Conservation (phyloP, 768 basidiomycete species). For the Suillus brevipes region DNA sequence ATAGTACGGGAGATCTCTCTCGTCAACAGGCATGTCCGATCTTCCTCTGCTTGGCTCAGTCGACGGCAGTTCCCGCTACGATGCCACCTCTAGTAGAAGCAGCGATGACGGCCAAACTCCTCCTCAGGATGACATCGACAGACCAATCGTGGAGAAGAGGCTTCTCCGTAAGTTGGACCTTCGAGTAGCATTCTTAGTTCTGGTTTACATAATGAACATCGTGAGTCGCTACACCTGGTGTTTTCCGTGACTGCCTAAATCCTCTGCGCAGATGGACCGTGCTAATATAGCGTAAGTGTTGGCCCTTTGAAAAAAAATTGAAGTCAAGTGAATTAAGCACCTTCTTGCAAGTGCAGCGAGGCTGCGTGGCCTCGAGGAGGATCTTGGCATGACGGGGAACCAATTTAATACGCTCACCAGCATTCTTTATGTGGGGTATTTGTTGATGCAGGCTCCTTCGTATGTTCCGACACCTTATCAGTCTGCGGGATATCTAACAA, state of each 20-base stretch:
- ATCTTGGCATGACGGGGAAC: slow-evolving; percentile 59
- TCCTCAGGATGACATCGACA: slow-evolving; percentile 13
- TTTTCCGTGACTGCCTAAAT: not conserved
- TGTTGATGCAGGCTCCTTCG: slow-evolving; percentile 75
- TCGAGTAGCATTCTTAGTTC: slow-evolving; percentile 44
- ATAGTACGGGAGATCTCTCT: no score
- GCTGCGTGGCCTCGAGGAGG: slow-evolving; percentile 65
- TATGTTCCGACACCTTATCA: slow-evolving; percentile 31
- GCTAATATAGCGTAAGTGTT: slow-evolving; percentile 60
- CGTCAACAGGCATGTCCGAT: no score
- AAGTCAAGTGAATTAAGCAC: no score
- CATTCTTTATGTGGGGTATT: slow-evolving; percentile 68
- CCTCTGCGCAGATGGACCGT: slow-evolving; percentile 52
- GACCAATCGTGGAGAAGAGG: slow-evolving; percentile 44
- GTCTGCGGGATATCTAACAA: not conserved
- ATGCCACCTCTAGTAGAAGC: not conserved
- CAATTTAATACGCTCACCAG: slow-evolving; percentile 69
- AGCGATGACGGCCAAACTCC: not conserved
- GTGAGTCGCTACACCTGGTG: slow-evolving; percentile 27
- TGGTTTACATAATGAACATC: slow-evolving; percentile 49
- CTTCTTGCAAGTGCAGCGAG: slow-evolving; percentile 56
- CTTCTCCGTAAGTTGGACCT: slow-evolving; percentile 45
- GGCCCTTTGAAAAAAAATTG: not conserved
- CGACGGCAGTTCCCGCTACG: not conserved
- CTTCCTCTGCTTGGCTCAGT: no score